These are phyloP conservation scores for Phytophthora pseudosyringae DNA, from an alignment of 352 stramenopile species.

Conservation along the genomic window DNA sequence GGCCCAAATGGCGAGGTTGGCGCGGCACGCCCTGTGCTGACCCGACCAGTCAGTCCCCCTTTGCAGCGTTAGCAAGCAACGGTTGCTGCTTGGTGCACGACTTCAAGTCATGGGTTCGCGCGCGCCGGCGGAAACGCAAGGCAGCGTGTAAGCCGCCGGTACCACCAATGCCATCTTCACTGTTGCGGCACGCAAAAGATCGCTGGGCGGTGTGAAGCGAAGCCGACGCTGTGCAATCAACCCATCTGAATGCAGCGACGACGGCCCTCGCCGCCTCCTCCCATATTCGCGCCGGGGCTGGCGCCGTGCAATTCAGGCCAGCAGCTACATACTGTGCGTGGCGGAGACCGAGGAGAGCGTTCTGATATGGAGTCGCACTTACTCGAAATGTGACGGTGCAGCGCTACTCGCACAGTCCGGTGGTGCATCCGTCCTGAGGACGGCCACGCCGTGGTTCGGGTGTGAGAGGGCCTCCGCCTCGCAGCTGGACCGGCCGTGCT, in stretches of 20 bases:
- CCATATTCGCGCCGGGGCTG: not conserved
- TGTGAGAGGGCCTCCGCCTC: not conserved
- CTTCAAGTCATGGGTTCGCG: conserved; percentile 16
- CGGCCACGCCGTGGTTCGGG: conserved; percentile 7
- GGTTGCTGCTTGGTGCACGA: conserved; percentile 15
- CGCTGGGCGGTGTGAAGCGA: not conserved
- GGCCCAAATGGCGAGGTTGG: conserved; percentile 1
- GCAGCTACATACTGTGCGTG: not conserved
- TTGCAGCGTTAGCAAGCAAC: conserved; percentile 17
- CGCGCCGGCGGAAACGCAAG: conserved; percentile 20
- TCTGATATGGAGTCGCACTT: conserved; percentile 30
- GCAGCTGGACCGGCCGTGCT: too few species aligned
- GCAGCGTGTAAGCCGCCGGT: conserved; percentile 16
- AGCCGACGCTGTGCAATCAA: not conserved
- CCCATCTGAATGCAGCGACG: not conserved
- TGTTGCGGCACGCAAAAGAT: conserved; percentile 12
- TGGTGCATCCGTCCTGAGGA: not conserved
- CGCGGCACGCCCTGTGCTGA: not conserved
- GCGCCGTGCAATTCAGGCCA: conserved; percentile 9
- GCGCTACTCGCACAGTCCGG: conserved; percentile 10
- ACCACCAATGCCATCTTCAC: conserved; percentile 15
- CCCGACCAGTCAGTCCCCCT: conserved; percentile 1
- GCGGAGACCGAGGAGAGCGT: not conserved
- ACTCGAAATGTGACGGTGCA: conserved; percentile 34
- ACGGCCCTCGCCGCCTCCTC: not conserved